Base-by-base conservation (phyloP, 108 stramenopile species). In the Heterococcus sp. region DNA sequence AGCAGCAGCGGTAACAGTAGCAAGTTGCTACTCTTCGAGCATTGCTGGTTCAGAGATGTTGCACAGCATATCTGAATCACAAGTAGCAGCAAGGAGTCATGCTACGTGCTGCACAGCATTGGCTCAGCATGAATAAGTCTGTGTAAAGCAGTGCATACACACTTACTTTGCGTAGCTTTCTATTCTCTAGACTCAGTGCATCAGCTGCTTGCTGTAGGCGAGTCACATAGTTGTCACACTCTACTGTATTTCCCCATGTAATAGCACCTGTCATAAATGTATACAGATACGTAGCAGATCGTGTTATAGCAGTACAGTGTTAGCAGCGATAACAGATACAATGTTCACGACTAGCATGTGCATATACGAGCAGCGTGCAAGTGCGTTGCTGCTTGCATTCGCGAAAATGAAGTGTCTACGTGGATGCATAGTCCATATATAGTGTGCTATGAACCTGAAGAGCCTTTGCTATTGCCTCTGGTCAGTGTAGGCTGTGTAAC, bases 181-280 rank as follows among this genome's bases (percentile, higher is more conserved):
- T 71, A 38, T 90, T 91, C 40, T 90, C 90, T 67, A 65, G 37
- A n/a, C 78, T 84, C 35, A 91, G 84, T 27, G 80, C 82, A 32
- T 87, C 89, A 4, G 89, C 88, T 0, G 90, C 88, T 4, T 63
- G 64, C 66, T 90, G 90, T 35, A 91, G 87, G 39, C 73, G 58
- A 32, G 84, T 77, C 32, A 91, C 89, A 80, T 87, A 91, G 33
- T 38, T 64, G 46, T 84, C 89, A 39, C 87, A 89, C 72, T 90
- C 86, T 2, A 46, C 58, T 4, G 87, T 83, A 65, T 86, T 87
- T 38, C 40, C 66, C 89, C 89, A 89, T 8, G 65, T 78, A 5
- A 86, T 32, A 0, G 0, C n/a, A 0, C 46, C 79, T 81, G 79
- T 65, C 32, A 0, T 3, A 38, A 37, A 35, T 3, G 67, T 32